Evolutionary conservation across 1,139 yeast genomes (phyloP), one percentile per base, ranked within the genome.

Genomic region (Arxiozyma bovina): DNA sequence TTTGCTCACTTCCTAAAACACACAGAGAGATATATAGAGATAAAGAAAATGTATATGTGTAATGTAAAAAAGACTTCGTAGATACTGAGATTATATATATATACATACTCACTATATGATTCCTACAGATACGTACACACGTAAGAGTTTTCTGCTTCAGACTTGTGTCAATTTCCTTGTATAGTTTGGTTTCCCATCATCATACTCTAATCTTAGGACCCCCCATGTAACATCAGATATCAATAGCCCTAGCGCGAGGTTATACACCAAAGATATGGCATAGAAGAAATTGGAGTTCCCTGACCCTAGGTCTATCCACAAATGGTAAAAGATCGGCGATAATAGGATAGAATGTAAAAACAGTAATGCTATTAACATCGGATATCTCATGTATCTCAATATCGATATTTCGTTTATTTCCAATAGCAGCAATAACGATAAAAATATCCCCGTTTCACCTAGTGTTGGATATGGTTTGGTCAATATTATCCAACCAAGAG

Each of bases 281-380:
- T 91, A 93, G 74, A 90, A 93, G 74, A 93, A 93, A 72, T 93
- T 93, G 58, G 97, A 85, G 72, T 93, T 93, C 27, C 98, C 99
- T 38, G 94, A 89, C 17, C 97, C 97, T 57, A 89, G 77, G 54
- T 86, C 87, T 61, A 93, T 88, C 99, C 99, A 93, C 60, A 94
- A 79, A 68, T 89, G 90, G 73, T 90, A 90, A 69, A 93, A 93
- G 12, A 90, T 84, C 0, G 98, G 98, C 2, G 95, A 83, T 51
- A 93, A 76, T 1, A 85, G 73, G 2, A 77, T 64, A 20, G 82
- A 73, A 60, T 79, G 82, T 11, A 79, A 59, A 53, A 80, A 68
- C 15, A 79, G 71, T 50, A 81, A 64, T 2, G 70, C 66, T 6
- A 78, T 73, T 6, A 78, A 65, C 18, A 76, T 62, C 3, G 76